Percentiles rank a stretch among this genome's conserved stretches.
These are phyloP conservation scores for Acidiella bohemica DNA, from an alignment of 495 filamentous ascomycete species.

Conservation along the genomic window DNA sequence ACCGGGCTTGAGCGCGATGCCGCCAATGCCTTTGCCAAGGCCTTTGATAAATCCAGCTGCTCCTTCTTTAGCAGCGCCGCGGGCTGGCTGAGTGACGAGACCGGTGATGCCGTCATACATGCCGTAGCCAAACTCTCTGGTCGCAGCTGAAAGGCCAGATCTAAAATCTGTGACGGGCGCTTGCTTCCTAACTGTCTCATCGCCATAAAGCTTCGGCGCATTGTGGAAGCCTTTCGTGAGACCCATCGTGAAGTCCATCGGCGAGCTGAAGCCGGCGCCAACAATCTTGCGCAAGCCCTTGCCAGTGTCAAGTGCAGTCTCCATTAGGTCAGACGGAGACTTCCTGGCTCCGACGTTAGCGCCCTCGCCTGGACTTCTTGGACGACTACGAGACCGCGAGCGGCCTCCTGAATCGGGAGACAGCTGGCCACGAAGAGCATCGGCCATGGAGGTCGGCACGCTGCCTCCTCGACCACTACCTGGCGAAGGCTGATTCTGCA, in stretches of 20 bases:
- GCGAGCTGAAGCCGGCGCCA: slow-evolving; percentile 55
- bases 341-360: no score
- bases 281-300: slow-evolving; percentile 56
- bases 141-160: slow-evolving; percentile 44
- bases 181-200: slow-evolving; percentile 51
- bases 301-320: slow-evolving; percentile 44
- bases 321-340: no score
- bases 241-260: slow-evolving; percentile 66
- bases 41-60: slow-evolving; percentile 58
- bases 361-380: neutral
- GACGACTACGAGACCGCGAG: slow-evolving; percentile 8
- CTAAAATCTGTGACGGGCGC: slow-evolving; percentile 59
- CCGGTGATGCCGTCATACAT: slow-evolving; percentile 54
- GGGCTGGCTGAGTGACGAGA: slow-evolving; percentile 53
- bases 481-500: slow-evolving; percentile 1
- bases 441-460: slow-evolving; percentile 9
- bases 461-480: neutral
- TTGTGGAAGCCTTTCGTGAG: slow-evolving; percentile 80
- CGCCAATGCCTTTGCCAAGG: slow-evolving; percentile 61
- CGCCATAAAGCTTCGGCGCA: slow-evolving; percentile 63
- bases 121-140: slow-evolving; percentile 23
- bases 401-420: slow-evolving; percentile 1
- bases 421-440: slow-evolving; percentile 6
- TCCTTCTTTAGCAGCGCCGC: slow-evolving; percentile 56
- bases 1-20: slow-evolving; percentile 53